Conservation (phyloP, 257 asterid species). For the Solanum pinnatisectum region DNA sequence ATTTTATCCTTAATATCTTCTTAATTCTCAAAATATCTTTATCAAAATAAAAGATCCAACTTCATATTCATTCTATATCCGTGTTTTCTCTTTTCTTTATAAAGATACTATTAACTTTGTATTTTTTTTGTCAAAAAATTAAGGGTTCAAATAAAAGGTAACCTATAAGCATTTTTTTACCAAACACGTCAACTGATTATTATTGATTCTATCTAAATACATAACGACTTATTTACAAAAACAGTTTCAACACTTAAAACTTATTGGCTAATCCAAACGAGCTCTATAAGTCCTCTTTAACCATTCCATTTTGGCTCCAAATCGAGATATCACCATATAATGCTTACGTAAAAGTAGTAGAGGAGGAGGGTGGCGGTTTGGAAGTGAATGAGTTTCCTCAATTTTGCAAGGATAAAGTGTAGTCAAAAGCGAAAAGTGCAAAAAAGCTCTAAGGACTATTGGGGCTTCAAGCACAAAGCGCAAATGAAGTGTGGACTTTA, state of each 20-base stretch:
- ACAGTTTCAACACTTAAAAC: not conserved
- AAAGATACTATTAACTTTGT: not conserved
- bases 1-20: not conserved
- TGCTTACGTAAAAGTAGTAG: not conserved
- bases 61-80: not conserved
- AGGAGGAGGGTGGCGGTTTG: not conserved
- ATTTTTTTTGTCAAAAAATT: not conserved
- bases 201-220: not conserved
- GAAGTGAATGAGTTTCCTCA: not conserved
- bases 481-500: not conserved
- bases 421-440: not conserved
- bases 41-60: not conserved
- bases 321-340: not conserved
- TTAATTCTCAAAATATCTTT: not conserved
- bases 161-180: not conserved
- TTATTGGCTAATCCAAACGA: not conserved
- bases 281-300: not conserved
- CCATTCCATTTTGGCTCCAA: not conserved
- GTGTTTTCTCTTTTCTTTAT: not conserved
- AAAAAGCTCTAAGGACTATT: not conserved
- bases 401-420: not conserved
- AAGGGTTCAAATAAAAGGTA: not conserved
- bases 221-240: not conserved
- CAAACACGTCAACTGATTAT: not conserved
- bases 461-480: not conserved